phyloP scores from a whole-genome alignment of 2,329 filamentous ascomycete genomes.

The Cytospora chrysosperma region DNA sequence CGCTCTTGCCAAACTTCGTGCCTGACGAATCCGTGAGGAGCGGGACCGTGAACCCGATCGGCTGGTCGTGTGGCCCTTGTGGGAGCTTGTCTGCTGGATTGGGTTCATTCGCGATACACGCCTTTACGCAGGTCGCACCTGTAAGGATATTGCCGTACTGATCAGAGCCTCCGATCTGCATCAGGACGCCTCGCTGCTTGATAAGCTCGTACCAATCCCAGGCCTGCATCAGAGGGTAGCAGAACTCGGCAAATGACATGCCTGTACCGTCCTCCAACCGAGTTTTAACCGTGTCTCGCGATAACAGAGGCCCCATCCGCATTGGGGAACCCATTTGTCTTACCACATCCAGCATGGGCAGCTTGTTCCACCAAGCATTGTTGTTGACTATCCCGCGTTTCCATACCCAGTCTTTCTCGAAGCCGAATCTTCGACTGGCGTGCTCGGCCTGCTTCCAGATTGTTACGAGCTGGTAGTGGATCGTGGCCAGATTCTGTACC shows the following conservation, averaged over 20 bases:
- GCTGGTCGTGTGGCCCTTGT: slow-evolving; percentile 48
- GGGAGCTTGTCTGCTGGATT: slow-evolving; percentile 43
- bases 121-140: slow-evolving; percentile 81
- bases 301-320: slow-evolving; percentile 82
- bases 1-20: slow-evolving; percentile 91
- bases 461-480: slow-evolving; percentile 67
- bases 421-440: slow-evolving; percentile 65
- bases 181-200: slow-evolving; percentile 61
- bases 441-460: slow-evolving; percentile 73
- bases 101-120: slow-evolving; percentile 61
- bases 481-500: slow-evolving; percentile 63
- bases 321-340: slow-evolving; percentile 70
- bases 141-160: slow-evolving; percentile 96
- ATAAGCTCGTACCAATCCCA: slow-evolving; percentile 97
- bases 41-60: slow-evolving; percentile 87
- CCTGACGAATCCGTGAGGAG: slow-evolving; percentile 83
- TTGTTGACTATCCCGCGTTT: slow-evolving; percentile 75
- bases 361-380: slow-evolving; percentile 73
- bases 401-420: slow-evolving; percentile 62
- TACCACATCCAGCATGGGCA: slow-evolving; percentile 73
- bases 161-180: slow-evolving; percentile 93
- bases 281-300: slow-evolving; percentile 76
- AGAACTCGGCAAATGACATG: slow-evolving; percentile 92
- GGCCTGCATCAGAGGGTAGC: slow-evolving; percentile 88
- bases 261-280: slow-evolving; percentile 84